Evolutionary conservation across 1,139 yeast genomes (phyloP), one percentile per base, ranked within the genome.

Genomic region (Pichia sp.): DNA sequence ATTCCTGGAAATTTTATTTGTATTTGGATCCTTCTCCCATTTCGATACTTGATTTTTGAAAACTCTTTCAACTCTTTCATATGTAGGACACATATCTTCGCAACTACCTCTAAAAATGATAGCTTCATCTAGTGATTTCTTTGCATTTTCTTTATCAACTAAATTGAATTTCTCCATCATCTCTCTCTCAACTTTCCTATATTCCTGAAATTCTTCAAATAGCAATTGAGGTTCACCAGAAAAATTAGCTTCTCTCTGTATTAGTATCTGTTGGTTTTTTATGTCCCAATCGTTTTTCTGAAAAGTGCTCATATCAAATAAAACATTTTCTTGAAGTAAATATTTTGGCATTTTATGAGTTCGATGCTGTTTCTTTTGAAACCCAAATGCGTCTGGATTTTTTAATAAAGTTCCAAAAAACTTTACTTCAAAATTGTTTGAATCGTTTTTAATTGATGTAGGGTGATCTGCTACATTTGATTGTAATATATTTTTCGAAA

Each of bases 1-100:
- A 2, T 62, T 61, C 35, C 76, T 64, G 0, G 90, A 74, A 3
- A 89, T 85, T 50, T 69, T 73, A n/a, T 82, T 81, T 1, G 85
- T 76, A 0, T 40, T 51, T 0, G 80, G 76, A 54, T 83, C 90
- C 53, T 74, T 82, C 65, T 92, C 99, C 57, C 83, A 71, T 10
- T 76, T 71, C 52, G 87, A 84, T 33, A 89, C 95, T 53, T 90
- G 90, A 57, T 89, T 87, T 62, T 92, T 97, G 47, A 83, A 78
- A 7, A 86, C 79, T 66, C 99, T 76, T 59, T 96, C 74, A 1
- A 90, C 85, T 56, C 98, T 74, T 65, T 94, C 98, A 65, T 83
- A 92, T 0, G 80, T 77, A 0, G 99, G 97, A 64, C 98, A 92
- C 97, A 90, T 92, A 52, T 87, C 96, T 37, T 70, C 63, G 65